Conservation (phyloP, 345 rosid species). For the Cardiospermum halicacabum region DNA sequence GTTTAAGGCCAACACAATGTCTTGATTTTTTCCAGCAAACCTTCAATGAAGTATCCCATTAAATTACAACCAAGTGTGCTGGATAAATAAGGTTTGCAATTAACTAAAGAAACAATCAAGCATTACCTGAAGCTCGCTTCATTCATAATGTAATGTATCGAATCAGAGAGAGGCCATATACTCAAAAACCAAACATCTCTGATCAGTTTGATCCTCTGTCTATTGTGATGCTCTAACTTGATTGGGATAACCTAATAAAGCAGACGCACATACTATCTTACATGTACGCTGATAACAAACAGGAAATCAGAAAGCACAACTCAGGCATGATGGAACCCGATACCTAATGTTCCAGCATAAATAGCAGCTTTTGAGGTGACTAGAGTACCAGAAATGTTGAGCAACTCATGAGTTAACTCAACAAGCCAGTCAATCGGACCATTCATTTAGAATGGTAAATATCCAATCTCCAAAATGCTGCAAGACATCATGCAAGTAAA, state of each 20-base stretch:
- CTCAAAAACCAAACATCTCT: neutral
- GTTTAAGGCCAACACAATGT: neutral
- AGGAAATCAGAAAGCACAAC: neutral
- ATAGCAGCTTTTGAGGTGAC: neutral
- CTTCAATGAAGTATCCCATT: neutral
- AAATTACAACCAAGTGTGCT: neutral
- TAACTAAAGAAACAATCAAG: neutral
- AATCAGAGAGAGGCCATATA: neutral
- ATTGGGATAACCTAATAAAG: neutral
- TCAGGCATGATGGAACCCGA: neutral
- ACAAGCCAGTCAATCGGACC: neutral
- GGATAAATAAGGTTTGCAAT: neutral
- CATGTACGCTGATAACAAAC: neutral
- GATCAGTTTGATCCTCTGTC: neutral
- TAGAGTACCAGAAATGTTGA: neutral
- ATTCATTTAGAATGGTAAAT: neutral
- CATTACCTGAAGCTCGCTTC: neutral
- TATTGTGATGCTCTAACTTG: neutral
- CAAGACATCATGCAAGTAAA: neutral
- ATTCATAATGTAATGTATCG: neutral
- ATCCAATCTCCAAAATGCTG: neutral
- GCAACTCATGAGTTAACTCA: neutral
- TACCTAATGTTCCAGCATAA: neutral
- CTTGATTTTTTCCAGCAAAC: neutral
- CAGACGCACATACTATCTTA: neutral